phyloP scores from a whole-genome alignment of 2,329 filamentous ascomycete species.

The Elsinoe fawcettii region DNA sequence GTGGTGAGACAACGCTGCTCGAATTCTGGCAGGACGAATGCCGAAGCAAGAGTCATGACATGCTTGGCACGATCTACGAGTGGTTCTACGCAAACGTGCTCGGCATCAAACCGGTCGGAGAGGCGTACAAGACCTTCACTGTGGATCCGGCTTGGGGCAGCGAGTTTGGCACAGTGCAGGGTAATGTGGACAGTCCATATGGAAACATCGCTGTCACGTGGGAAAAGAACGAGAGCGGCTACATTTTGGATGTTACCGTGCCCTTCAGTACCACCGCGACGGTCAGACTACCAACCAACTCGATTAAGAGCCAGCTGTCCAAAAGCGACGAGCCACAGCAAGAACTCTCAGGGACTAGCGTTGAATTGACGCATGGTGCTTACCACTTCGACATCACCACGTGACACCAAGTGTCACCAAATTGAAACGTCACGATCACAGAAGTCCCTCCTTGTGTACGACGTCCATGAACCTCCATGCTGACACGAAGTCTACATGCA shows the following conservation, averaged over 20 bases:
- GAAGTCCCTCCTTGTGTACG: too few relatives aligned
- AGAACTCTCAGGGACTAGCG: not conserved
- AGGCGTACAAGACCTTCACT: constrained; percentile 36
- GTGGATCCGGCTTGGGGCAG: constrained; percentile 34
- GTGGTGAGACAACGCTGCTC: constrained; percentile 38
- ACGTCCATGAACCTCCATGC: too few relatives aligned
- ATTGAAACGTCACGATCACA: too few relatives aligned
- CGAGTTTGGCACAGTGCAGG: constrained; percentile 36
- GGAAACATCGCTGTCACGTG: constrained; percentile 29
- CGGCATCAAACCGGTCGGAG: constrained; percentile 31
- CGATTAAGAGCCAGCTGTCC: not conserved
- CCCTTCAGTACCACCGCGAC: constrained; percentile 23
- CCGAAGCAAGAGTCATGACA: constrained; percentile 40
- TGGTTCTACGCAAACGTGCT: constrained; percentile 41
- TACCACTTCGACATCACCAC: not conserved
- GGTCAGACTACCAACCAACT: not conserved
- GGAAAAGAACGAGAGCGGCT: constrained; percentile 1
- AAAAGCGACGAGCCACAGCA: not conserved
- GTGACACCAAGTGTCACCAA: not conserved
- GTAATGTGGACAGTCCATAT: constrained; percentile 35
- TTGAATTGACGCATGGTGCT: constrained; percentile 2
- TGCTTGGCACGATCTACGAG: constrained; percentile 43
- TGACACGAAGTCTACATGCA: too few relatives aligned
- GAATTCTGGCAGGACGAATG: constrained; percentile 42
- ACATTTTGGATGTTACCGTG: constrained; percentile 22